Percentiles rank a stretch among this genome's conserved stretches.
Evolutionary conservation across 352 stramenopile species (phyloP).

Genomic region (Pythium brachiatum): DNA sequence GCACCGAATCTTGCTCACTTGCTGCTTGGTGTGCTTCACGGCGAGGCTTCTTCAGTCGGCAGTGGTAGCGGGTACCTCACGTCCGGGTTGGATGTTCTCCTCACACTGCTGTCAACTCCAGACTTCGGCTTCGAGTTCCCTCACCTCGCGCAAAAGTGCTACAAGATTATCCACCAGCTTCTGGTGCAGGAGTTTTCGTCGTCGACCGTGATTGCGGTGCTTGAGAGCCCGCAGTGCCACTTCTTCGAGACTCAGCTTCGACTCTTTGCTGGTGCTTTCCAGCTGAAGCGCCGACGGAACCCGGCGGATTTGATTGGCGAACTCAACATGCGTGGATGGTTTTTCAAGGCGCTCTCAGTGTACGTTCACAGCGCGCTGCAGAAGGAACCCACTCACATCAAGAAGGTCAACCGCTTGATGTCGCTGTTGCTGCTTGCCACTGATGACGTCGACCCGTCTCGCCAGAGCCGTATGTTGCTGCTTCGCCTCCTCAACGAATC

Average conservation of each 20-base stretch:
- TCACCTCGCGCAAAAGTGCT: slow-evolving; percentile 57
- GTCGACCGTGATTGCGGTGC: slow-evolving; percentile 38
- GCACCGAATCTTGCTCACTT: slow-evolving; percentile 76
- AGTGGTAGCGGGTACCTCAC: slow-evolving; percentile 36
- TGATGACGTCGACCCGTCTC: slow-evolving; percentile 29
- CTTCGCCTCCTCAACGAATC: slow-evolving; percentile 64
- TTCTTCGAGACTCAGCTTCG: slow-evolving; percentile 69
- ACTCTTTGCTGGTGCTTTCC: slow-evolving; percentile 35
- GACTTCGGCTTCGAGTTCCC: slow-evolving; percentile 69
- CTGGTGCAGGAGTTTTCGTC: slow-evolving; percentile 73
- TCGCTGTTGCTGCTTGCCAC: slow-evolving; percentile 42
- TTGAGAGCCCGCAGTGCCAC: slow-evolving; percentile 61
- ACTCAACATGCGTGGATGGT: slow-evolving; percentile 81
- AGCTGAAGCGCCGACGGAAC: slow-evolving; percentile 19
- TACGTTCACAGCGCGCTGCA: slow-evolving; percentile 73
- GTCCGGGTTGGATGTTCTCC: slow-evolving; percentile 59
- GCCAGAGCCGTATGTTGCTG: slow-evolving; percentile 66
- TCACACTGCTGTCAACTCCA: slow-evolving; percentile 69
- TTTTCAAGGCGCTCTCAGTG: slow-evolving; percentile 76
- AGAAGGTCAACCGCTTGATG: slow-evolving; percentile 67
- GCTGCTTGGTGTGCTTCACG: slow-evolving; percentile 62
- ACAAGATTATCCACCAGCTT: slow-evolving; percentile 64
- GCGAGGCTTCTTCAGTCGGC: slow-evolving; percentile 17
- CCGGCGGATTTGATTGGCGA: slow-evolving; percentile 24
- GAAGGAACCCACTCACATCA: slow-evolving; percentile 68